Conservation (phyloP, 768 basidiomycete genomes). For the Mycena metata region DNA sequence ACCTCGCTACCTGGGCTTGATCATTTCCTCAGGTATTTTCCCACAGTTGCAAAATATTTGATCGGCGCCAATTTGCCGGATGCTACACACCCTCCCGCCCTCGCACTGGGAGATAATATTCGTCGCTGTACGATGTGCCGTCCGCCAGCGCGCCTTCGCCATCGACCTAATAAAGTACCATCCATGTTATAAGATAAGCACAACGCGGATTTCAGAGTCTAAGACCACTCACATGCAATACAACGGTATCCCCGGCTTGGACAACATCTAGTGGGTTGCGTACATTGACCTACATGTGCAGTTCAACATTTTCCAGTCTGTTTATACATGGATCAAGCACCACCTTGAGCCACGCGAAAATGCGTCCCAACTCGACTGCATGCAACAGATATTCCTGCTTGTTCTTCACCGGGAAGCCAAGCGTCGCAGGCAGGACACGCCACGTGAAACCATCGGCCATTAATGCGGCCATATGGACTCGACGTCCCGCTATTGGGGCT, state of each 20-base stretch:
- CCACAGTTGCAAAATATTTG: no score
- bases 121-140: neutral
- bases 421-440: neutral
- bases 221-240: conserved; percentile 1
- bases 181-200: neutral
- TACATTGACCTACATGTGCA: neutral
- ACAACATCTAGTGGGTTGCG: neutral
- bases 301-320: neutral
- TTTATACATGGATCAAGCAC: no score
- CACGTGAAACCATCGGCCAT: conserved; percentile 19
- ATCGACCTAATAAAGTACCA: neutral
- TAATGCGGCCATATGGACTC: neutral
- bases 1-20: no score
- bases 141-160: neutral
- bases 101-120: conserved; percentile 10
- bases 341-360: conserved; percentile 4
- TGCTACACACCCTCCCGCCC: conserved; percentile 13
- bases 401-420: neutral
- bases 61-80: no score
- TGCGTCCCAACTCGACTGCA: neutral
- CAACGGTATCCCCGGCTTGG: conserved; percentile 1
- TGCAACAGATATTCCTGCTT: conserved; percentile 15
- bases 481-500: neutral
- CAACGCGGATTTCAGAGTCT: neutral
- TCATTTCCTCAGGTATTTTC: no score